phyloP scores from a whole-genome alignment of 257 asterid species.

The Capsicum rhomboideum region DNA sequence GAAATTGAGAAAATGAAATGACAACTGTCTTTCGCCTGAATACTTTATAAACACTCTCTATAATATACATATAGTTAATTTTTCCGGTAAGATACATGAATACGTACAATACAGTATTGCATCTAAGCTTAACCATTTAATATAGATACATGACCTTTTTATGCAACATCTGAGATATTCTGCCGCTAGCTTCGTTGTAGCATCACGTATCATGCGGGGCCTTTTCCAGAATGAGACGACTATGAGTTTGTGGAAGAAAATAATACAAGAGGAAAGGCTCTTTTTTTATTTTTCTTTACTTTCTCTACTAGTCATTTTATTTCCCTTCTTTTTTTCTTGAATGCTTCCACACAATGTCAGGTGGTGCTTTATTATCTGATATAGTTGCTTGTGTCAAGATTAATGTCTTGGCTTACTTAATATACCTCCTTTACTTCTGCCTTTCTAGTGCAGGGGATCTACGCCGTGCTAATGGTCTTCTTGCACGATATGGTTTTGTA shows the following conservation, averaged over 20 bases:
- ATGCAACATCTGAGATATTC: not conserved
- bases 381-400: not conserved
- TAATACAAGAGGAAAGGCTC: not conserved
- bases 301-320: not conserved
- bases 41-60: no score
- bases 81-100: not conserved
- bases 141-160: not conserved
- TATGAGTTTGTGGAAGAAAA: not conserved
- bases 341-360: not conserved
- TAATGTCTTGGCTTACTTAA: conserved; percentile 20
- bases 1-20: not conserved
- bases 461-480: conserved; percentile 80
- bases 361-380: not conserved
- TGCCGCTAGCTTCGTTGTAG: not conserved
- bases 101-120: not conserved
- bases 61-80: not conserved
- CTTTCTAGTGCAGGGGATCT: conserved; percentile 77
- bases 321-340: not conserved
- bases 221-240: not conserved
- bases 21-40: not conserved
- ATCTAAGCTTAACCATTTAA: not conserved
- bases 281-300: not conserved
- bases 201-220: not conserved
- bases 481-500: conserved; percentile 51
- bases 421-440: conserved; percentile 18